A percentile compares a stretch with the other conserved stretches of the same genome.
phyloP scores from a whole-genome alignment of 306 rosid genomes.

The Castanopsis chinensis region DNA sequence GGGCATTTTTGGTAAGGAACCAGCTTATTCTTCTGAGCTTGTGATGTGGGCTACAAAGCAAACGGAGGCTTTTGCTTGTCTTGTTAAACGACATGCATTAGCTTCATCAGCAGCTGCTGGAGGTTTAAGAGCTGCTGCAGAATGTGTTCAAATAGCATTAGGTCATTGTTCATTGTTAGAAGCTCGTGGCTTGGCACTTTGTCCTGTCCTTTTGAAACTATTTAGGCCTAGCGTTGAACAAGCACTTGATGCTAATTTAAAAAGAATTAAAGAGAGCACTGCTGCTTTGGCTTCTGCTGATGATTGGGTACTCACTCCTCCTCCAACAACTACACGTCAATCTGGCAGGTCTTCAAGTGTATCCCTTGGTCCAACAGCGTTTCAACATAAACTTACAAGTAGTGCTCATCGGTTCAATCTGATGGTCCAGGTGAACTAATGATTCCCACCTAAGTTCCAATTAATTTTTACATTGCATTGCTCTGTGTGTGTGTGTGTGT shows the following conservation, averaged over 20 bases:
- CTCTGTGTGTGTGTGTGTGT: background rate
- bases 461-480: background rate
- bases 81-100: conserved; percentile 90
- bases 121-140: conserved; percentile 98
- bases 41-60: conserved; percentile 98
- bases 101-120: conserved; percentile 99
- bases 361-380: conserved; percentile 40
- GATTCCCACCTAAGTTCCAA: background rate
- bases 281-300: conserved; percentile 99
- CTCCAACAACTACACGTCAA: conserved; percentile 64
- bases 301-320: conserved; percentile 81
- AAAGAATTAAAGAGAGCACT: conserved; percentile 94
- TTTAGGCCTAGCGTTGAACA: conserved; percentile 98
- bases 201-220: conserved; percentile 89
- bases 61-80: conserved; percentile 80
- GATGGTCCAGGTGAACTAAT: conserved; percentile 92
- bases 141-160: conserved; percentile 99
- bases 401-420: conserved; percentile 98
- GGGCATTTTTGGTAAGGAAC: conserved; percentile 85
- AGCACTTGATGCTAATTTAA: conserved; percentile 91
- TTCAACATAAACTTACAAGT: conserved; percentile 85
- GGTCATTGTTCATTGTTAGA: conserved; percentile 97
- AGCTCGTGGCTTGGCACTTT: conserved; percentile 91
- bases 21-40: conserved; percentile 84
- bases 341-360: conserved; percentile 58